Evolutionary conservation across 148 eudicot species (phyloP).

Genomic region (Rhododendron mucronatum): DNA sequence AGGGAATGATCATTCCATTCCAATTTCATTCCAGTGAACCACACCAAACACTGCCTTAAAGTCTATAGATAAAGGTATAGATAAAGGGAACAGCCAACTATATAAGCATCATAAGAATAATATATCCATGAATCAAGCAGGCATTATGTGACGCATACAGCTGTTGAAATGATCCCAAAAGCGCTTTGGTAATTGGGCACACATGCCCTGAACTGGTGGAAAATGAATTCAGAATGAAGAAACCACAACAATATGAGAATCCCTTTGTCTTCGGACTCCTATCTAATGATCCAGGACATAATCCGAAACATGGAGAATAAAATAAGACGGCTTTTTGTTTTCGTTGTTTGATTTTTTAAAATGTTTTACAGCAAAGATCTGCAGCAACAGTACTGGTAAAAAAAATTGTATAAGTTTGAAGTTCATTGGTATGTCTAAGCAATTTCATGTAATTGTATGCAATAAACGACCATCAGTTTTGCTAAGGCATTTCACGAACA

Average conservation of each 20-base stretch:
- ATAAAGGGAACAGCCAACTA: neutral
- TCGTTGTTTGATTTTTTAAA: neutral
- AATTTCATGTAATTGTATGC: neutral
- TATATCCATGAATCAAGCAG: neutral
- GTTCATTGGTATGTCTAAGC: neutral
- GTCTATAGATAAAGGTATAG: neutral
- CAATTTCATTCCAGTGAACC: neutral
- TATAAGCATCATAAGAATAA: slow-evolving; percentile 6
- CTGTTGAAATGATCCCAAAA: neutral
- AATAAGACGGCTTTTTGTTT: neutral
- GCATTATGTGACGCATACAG: neutral
- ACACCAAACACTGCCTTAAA: neutral
- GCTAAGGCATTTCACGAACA: neutral
- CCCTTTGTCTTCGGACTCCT: neutral
- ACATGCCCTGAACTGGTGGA: neutral
- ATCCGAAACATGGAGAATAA: neutral
- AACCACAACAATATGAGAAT: neutral
- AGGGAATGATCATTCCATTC: neutral
- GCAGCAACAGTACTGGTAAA: neutral
- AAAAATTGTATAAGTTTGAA: neutral
- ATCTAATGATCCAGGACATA: neutral
- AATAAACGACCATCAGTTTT: neutral
- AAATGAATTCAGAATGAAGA: neutral
- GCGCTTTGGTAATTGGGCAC: neutral
- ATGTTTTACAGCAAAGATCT: neutral